Conservation (phyloP, 2,329 filamentous ascomycete species). For the Microdochium trichocladiopsis region DNA sequence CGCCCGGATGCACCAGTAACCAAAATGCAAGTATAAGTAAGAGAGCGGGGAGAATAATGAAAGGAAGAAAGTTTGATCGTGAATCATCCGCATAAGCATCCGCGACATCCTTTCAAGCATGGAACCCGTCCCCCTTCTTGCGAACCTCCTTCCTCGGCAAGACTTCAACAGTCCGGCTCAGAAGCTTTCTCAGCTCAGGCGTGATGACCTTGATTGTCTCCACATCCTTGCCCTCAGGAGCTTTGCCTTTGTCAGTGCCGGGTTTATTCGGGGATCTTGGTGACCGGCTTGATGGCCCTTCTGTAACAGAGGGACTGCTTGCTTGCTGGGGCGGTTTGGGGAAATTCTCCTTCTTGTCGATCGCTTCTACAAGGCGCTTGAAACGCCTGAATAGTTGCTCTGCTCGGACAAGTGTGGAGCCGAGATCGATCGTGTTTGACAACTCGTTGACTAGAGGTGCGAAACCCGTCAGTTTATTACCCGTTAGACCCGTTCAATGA, state of each 20-base stretch:
- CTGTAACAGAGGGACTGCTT: constrained; percentile 8
- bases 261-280: constrained; percentile 2
- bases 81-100: too few relatives aligned
- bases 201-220: constrained; percentile 43
- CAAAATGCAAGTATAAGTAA: too few relatives aligned
- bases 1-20: too few relatives aligned
- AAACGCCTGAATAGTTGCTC: constrained; percentile 86
- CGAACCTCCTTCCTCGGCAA: constrained; percentile 16
- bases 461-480: constrained; percentile 6
- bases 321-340: constrained; percentile 42
- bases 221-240: constrained; percentile 27
- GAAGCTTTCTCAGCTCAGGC: constrained; percentile 46
- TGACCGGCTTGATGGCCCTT: constrained; percentile 8
- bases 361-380: constrained; percentile 78
- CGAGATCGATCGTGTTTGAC: constrained; percentile 84
- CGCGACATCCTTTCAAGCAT: neutral
- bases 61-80: too few relatives aligned
- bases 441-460: constrained; percentile 74
- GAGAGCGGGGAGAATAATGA: too few relatives aligned
- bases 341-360: constrained; percentile 88
- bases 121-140: constrained; percentile 15
- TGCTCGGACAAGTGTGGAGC: constrained; percentile 78
- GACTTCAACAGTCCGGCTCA: constrained; percentile 32
- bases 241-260: constrained; percentile 7
- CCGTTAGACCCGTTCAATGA: too few relatives aligned